Evolutionary conservation across 2,329 filamentous ascomycete species (phyloP), one percentile per base, ranked within the genome.

Genomic region (Didymella arachidicola): DNA sequence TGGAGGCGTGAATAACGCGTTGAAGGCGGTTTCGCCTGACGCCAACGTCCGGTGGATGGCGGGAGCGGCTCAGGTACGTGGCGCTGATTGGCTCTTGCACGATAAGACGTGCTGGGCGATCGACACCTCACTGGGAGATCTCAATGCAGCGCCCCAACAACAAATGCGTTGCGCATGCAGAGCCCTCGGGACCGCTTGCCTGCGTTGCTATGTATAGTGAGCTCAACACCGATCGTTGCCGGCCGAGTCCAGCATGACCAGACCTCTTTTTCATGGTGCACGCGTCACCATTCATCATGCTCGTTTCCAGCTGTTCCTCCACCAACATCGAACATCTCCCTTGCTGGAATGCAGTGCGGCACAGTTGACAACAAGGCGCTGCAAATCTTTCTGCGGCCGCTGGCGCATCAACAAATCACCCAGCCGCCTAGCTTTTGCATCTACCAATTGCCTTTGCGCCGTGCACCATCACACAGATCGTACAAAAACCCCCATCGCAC

Each of bases 191-290:
- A 38, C 51, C 38, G 47, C 25, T 26, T 36, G 11, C n/a, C n/a
- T 39, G 36, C 36, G 19, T 39, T 47, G 36, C 48, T 57, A 57
- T 52, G 41, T n/a, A 57, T 57, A 57, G 54, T 57, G 26, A 34
- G 16, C 42, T 39, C 42, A 41, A 22, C 45, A 32, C 45, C 38
- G 36, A 48, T 42, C 26, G 27, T 26, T 22, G 36, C 36, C 19
- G 18, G 30, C 30, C n/a, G 32, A 46, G 4, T 29, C 26, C 19
- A 43, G 14, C 16, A 26, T 51, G 26, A 27, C 27, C 30, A 27
- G 22, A 22, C 12, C 14, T 41, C 26, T 34, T 36, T 54, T 48
- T 42, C 52, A 36, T 38, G 44, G 36, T 36, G 54, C 25, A 57
- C 43, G 48, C 54, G 42, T 57, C 54, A 52, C 46, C 45, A 25